These are phyloP conservation scores for Dianthus caryophyllus DNA, from an alignment of 148 eudicot species.

Conservation along the genomic window DNA sequence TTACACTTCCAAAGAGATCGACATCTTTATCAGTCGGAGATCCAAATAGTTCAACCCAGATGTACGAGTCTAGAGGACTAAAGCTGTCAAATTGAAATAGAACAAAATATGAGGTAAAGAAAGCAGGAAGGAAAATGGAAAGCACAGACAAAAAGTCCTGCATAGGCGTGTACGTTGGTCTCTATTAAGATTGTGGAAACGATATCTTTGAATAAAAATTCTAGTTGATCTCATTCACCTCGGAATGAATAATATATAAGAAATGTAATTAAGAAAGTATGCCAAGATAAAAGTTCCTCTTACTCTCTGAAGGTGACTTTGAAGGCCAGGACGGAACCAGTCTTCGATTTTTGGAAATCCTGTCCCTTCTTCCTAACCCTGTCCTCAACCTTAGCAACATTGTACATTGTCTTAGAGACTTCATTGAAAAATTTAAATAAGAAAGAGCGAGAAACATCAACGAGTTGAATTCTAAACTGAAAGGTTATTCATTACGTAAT, in stretches of 20 bases:
- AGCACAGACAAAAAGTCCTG: background rate
- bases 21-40: conserved; percentile 90
- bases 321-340: conserved; percentile 86
- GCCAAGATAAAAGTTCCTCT: conserved; percentile 22
- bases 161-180: background rate
- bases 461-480: background rate
- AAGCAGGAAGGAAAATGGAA: background rate
- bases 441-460: background rate
- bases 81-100: conserved; percentile 49
- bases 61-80: conserved; percentile 80
- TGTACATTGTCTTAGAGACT: conserved; percentile 20
- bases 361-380: conserved; percentile 80
- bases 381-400: conserved; percentile 62
- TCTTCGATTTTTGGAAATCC: conserved; percentile 65
- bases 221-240: conserved; percentile 6
- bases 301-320: conserved; percentile 99
- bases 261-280: background rate
- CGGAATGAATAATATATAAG: conserved; percentile 1
- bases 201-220: background rate
- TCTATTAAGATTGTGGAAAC: background rate
- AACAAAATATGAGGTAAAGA: background rate
- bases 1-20: conserved; percentile 90
- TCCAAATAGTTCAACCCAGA: conserved; percentile 87
- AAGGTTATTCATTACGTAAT: background rate
- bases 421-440: background rate